These are phyloP conservation scores for Diophrys appendiculata DNA, from an alignment of 73 alveolate genomes.

Conservation along the genomic window DNA sequence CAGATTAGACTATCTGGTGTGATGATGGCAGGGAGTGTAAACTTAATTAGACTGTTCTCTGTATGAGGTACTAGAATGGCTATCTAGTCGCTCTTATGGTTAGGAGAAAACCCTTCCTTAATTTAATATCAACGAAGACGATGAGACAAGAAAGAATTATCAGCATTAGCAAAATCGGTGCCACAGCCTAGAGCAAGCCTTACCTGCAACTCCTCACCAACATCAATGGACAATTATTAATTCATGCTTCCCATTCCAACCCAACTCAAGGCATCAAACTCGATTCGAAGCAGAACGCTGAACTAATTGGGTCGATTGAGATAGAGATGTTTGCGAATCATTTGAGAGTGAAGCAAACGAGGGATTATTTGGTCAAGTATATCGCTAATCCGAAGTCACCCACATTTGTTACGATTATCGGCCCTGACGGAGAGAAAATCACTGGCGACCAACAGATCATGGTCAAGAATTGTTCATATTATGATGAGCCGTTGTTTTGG, in stretches of 20 bases:
- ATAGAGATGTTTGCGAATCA: not conserved
- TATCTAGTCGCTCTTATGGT: not conserved
- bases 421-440: not conserved
- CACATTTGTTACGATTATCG: not conserved
- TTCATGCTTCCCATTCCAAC: not conserved
- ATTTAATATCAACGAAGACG: not conserved
- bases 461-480: not conserved
- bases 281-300: not conserved
- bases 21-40: not conserved
- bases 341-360: not conserved
- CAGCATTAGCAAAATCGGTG: not conserved
- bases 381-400: not conserved
- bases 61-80: not conserved
- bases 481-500: not conserved
- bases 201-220: not conserved
- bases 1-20: not conserved
- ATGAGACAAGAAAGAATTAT: not conserved
- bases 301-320: not conserved
- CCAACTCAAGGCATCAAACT: not conserved
- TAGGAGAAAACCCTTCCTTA: not conserved
- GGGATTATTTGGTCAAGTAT: not conserved
- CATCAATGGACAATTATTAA: too few relatives aligned
- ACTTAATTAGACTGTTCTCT: not conserved
- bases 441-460: not conserved
- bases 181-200: not conserved